These are phyloP conservation scores for Phytophthora crassamura DNA, from an alignment of 352 stramenopile genomes.

Conservation along the genomic window DNA sequence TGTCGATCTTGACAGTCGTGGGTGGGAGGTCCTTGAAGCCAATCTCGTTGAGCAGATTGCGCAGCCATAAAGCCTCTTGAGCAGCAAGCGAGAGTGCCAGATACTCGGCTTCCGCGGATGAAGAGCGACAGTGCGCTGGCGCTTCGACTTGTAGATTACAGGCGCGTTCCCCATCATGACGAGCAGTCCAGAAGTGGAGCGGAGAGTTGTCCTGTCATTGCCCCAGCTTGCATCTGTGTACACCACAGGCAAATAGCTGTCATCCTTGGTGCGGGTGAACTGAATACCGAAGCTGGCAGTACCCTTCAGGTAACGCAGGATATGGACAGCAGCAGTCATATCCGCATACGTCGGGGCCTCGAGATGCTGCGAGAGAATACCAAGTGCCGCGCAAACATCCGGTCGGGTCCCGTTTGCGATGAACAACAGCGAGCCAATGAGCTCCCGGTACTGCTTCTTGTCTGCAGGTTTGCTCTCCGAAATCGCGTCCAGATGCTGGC, in stretches of 20 bases:
- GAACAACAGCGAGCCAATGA: constrained; percentile 26
- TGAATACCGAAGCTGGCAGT: constrained; percentile 1
- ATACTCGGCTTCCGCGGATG: constrained; percentile 11
- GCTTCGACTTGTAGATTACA: constrained; percentile 11
- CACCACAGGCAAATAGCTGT: background rate
- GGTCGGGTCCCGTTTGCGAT: constrained; percentile 29
- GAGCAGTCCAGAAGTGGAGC: constrained; percentile 8
- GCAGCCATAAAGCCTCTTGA: constrained; percentile 9
- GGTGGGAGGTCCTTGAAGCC: too few species aligned
- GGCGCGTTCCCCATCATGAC: constrained; percentile 2
- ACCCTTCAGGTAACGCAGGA: constrained; percentile 23
- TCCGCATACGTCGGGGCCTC: constrained; percentile 19
- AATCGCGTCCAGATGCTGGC: constrained; percentile 6
- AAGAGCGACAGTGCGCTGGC: constrained; percentile 13
- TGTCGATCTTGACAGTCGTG: constrained; percentile 14
- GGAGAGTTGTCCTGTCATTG: background rate
- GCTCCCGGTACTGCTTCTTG: constrained; percentile 14
- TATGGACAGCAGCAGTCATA: constrained; percentile 14
- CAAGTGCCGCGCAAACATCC: constrained; percentile 18
- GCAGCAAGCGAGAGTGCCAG: constrained; percentile 5
- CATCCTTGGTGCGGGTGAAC: background rate
- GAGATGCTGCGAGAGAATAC: constrained; percentile 11
- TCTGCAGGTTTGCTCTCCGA: too few species aligned
- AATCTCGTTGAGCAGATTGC: constrained; percentile 10
- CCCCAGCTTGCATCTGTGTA: constrained; percentile 8